Evolutionary conservation across 768 basidiomycete species (phyloP).

Genomic region (Lentinula sp.): DNA sequence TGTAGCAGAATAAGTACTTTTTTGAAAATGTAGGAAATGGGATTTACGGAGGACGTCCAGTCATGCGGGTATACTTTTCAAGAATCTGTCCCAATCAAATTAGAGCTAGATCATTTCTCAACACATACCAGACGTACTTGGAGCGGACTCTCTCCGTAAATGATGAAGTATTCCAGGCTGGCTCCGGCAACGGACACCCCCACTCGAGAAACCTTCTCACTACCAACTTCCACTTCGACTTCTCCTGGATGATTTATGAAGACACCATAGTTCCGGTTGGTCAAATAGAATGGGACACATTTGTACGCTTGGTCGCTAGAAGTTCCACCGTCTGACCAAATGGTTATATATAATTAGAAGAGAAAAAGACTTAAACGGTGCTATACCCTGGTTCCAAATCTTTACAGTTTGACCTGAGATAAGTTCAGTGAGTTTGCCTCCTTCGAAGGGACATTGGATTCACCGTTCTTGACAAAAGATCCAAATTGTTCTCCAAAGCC

Average conservation of each 20-base stretch:
- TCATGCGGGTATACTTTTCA: slow-evolving; percentile 55
- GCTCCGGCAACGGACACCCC: slow-evolving; percentile 60
- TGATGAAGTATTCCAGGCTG: slow-evolving; percentile 63
- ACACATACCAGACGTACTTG: slow-evolving; percentile 32
- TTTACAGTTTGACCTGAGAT: slow-evolving; percentile 46
- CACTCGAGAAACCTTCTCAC: slow-evolving; percentile 52
- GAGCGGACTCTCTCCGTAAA: slow-evolving; percentile 62
- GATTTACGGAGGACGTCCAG: slow-evolving; percentile 53
- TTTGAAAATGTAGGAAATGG: slow-evolving; percentile 11
- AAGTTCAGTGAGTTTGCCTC: background rate
- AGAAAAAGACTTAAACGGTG: background rate
- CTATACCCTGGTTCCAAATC: slow-evolving; percentile 54
- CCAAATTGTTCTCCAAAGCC: slow-evolving; percentile 75
- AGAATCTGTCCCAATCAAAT: slow-evolving; percentile 34
- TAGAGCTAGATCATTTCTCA: background rate
- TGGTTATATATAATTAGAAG: background rate
- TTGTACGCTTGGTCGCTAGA: slow-evolving; percentile 65
- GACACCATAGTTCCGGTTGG: slow-evolving; percentile 65
- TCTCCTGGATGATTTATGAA: slow-evolving; percentile 76
- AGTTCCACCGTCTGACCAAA: slow-evolving; percentile 54
- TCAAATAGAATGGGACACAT: slow-evolving; percentile 65
- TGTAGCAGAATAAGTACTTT: slow-evolving; percentile 21
- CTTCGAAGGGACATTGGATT: slow-evolving; percentile 11
- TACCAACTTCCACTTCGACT: slow-evolving; percentile 68
- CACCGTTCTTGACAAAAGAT: slow-evolving; percentile 71